Base-by-base conservation (phyloP, 345 rosid species). In the Nasturtium officinale region DNA sequence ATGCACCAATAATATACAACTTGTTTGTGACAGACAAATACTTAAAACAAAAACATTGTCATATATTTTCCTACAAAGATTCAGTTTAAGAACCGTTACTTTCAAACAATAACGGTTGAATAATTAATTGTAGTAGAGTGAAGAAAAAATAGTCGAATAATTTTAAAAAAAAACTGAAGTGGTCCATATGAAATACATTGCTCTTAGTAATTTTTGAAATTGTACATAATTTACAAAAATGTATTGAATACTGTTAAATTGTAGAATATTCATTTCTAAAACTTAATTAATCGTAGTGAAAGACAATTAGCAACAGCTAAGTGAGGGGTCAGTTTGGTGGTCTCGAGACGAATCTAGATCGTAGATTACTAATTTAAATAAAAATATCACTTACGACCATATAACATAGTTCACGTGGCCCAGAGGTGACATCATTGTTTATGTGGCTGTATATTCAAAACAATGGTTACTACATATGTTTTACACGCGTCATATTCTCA, bases 311-410 rank as follows among this genome's bases (percentile, higher is more conserved):
- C 26, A 54, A 46, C 55, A 61, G 46, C 76, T 62, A 72, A 15
- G 3, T 38, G 20, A 42, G 55, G 42, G 69, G 53, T 20, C 67
- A 73, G 56, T 59, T 73, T 65, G 72, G 25, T 33, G 66, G 60
- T 73, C 59, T 73, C 66, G 77, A 56, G 65, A 73, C 77, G 66
- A 65, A 73, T 65, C 72, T 65, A 73, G 72, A 56, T 65, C 50
- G 71, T 65, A 72, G 28, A 69, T 57, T 20, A 1, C 64, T 21
- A 5, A 28, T 67, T 38, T 12, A 28, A 53, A 25, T n/a, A 29
- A 26, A 26, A 68, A 55, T 38, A 62, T 52, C 55, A 13, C 30
- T 29, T 3, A 32, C 32, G 12, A 51, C 53, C 71, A 29, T 11
- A 20, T 6, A 9, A n/a, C 15, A 55, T 43, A 26, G 2, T 28